Evolutionary conservation across 352 stramenopile genomes (phyloP).

Genomic region (Globisporangium nagaii): DNA sequence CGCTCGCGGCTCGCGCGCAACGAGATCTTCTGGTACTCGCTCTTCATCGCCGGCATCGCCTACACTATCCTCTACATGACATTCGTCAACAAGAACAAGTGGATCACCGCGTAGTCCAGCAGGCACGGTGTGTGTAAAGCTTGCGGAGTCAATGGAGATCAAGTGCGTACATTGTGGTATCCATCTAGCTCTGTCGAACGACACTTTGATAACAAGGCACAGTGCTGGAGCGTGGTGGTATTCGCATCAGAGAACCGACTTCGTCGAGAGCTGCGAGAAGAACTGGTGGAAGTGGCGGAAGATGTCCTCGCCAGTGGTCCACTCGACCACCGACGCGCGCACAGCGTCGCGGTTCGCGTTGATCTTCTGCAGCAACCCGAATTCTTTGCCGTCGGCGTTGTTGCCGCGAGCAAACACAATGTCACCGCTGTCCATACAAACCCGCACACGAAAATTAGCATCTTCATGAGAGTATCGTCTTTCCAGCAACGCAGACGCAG

Average conservation of each 20-base stretch:
- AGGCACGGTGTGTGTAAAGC: background rate
- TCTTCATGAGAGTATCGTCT: too few relatives aligned
- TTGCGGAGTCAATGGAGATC: background rate
- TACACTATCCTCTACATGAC: conserved; percentile 44
- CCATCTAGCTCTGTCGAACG: background rate
- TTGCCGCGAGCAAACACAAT: conserved; percentile 44
- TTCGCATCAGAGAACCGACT: background rate
- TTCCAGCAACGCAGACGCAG: background rate
- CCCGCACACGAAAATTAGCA: background rate
- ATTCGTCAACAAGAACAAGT: conserved; percentile 59
- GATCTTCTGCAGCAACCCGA: conserved; percentile 32
- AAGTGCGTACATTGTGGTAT: background rate
- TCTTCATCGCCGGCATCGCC: conserved; percentile 38
- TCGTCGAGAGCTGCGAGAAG: conserved; percentile 1
- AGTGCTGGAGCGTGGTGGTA: background rate
- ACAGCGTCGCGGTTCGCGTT: conserved; percentile 24
- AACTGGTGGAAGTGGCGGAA: conserved; percentile 27
- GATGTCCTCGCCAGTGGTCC: conserved; percentile 50
- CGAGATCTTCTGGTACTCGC: conserved; percentile 39
- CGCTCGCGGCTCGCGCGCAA: conserved; percentile 23
- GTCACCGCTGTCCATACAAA: conserved; percentile 26
- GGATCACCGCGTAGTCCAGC: conserved; percentile 20
- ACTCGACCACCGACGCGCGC: conserved; percentile 31
- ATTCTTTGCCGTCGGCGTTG: conserved; percentile 17
- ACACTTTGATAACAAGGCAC: background rate